phyloP scores from a whole-genome alignment of 371 early-diverging fungal genomes.

The Mucor irregularis region DNA sequence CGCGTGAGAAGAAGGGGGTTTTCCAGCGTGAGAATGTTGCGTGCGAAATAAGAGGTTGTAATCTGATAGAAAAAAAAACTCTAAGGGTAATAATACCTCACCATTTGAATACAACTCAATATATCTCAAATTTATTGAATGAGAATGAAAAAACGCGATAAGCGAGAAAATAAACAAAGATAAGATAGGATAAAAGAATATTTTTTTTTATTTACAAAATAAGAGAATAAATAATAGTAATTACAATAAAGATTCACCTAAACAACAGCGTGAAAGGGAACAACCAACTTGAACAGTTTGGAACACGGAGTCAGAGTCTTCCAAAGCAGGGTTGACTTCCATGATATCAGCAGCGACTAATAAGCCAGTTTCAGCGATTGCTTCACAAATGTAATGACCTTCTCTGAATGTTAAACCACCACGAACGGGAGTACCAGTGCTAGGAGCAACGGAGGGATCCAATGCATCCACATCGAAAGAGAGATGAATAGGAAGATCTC shows the following conservation, averaged over 20 bases:
- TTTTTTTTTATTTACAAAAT: neutral
- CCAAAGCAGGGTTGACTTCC: slow-evolving; percentile 91
- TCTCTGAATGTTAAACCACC: slow-evolving; percentile 94
- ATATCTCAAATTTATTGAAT: too few relatives aligned
- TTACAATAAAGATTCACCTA: slow-evolving; percentile 76
- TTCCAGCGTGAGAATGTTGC: too few relatives aligned
- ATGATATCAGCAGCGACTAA: slow-evolving; percentile 93
- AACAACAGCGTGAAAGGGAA: slow-evolving; percentile 78
- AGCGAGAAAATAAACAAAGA: too few relatives aligned
- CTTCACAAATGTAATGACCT: slow-evolving; percentile 92
- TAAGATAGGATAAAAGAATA: neutral
- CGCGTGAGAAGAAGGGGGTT: too few relatives aligned
- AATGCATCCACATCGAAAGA: slow-evolving; percentile 96
- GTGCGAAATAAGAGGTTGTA: too few relatives aligned
- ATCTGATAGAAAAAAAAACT: too few relatives aligned
- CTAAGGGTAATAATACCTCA: too few relatives aligned
- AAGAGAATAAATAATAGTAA: neutral
- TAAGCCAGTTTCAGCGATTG: slow-evolving; percentile 83
- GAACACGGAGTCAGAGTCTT: slow-evolving; percentile 67
- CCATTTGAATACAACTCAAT: too few relatives aligned
- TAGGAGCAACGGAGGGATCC: slow-evolving; percentile 93
- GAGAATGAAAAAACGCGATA: too few relatives aligned
- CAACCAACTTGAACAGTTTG: slow-evolving; percentile 90
- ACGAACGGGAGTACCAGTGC: slow-evolving; percentile 95
- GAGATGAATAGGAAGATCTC: slow-evolving; percentile 86